Evolutionary conservation across 176 grass and related monocot genomes (phyloP), one percentile per base, ranked within the genome.

Genomic region (Bolboschoenus planiculmis): DNA sequence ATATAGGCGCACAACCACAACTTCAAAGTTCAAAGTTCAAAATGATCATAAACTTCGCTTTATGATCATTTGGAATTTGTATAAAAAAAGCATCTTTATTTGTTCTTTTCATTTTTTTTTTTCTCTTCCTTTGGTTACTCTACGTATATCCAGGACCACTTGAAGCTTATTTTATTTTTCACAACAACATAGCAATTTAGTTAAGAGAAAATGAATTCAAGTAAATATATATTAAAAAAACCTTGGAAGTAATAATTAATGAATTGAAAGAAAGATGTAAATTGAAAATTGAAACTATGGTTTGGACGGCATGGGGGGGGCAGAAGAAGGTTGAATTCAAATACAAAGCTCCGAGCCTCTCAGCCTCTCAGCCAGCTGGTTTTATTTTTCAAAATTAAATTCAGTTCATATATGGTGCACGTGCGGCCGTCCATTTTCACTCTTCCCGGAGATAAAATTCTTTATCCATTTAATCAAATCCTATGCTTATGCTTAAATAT

Each of bases 381-480:
- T 58, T 54, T 57, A 33, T 37, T 24, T 39, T 79, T 7, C 3
- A 18, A 1, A 7, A 20, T 47, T 0, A 10, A 10, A 2, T 79
- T 36, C 77, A 57, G 7, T 59, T 16, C n/a, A 59, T 80, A n/a
- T 58, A 3, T 11, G 5, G 53, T 53, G 50, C 13, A 53, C 18
- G 18, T 53, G 18, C 18, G 50, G 50, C 50, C 50, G 18, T 16
- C 51, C 51, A 80, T 40, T 80, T 57, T 40, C 51, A 80, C 58
- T 80, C 53, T 80, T 60, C n/a, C 9, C 13, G 10, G 21, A 80
- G 34, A 80, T 23, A 15, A 24, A 80, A 60, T 26, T 15, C 31
- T 80, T n/a, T 80, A 80, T 80, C 51, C 78, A 24, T 59, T 59
- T 80, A 79, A 74, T 14, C 50, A 75, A 75, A 75, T 50, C 71